phyloP scores from a whole-genome alignment of 2,329 filamentous ascomycete genomes.

The Pyricularia grisea region DNA sequence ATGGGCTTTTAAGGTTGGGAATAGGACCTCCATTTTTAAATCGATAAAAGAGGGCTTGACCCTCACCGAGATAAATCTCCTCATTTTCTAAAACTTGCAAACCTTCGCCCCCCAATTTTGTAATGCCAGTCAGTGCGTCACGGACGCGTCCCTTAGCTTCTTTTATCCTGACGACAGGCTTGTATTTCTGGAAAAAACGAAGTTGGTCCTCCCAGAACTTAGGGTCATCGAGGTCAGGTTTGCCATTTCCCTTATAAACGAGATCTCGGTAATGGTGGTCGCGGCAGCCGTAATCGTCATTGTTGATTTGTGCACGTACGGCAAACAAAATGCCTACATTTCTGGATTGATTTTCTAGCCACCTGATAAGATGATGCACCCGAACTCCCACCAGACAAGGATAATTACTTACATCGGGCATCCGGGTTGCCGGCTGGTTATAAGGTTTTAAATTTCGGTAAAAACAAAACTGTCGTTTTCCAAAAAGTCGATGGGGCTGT shows the following conservation, averaged over 20 bases:
- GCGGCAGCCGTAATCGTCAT: not conserved
- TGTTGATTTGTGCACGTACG: not conserved
- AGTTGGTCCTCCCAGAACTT: constrained; percentile 1
- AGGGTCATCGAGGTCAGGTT: not conserved
- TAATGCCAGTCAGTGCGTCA: not conserved
- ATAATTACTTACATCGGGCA: no score
- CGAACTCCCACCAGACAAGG: not conserved
- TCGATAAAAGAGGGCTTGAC: not conserved
- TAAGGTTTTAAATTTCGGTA: no score
- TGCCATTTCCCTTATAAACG: not conserved
- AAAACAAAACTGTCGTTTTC: no score
- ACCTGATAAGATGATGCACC: not conserved
- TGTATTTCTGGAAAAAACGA: constrained; percentile 1
- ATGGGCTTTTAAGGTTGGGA: constrained; percentile 1
- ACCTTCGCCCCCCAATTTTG: not conserved
- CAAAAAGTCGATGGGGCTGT: no score
- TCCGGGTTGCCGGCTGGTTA: no score
- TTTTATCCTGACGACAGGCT: not conserved
- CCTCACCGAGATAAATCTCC: constrained; percentile 1
- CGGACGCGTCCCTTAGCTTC: not conserved
- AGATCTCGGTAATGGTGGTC: not conserved
- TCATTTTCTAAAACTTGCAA: not conserved
- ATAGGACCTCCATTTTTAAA: not conserved
- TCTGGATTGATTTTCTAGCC: not conserved
- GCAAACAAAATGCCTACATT: not conserved